phyloP scores from a whole-genome alignment of 2,329 filamentous ascomycete genomes.

The Pezicula neosporulosa region DNA sequence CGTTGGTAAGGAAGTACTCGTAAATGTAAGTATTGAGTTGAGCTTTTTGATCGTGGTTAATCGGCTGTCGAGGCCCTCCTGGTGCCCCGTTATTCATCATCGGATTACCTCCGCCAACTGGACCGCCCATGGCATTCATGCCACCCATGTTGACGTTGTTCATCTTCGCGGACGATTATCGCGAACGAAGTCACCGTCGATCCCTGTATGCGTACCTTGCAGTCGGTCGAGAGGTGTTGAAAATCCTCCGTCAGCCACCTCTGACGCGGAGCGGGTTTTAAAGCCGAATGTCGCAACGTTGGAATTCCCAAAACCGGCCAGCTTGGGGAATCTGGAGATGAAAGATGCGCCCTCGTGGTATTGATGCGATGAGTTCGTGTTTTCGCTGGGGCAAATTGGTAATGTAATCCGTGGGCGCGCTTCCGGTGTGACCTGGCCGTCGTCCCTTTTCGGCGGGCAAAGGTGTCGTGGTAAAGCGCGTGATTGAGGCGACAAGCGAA shows the following conservation, averaged over 20 bases:
- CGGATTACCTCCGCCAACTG: constrained; percentile 58
- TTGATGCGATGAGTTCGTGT: neutral
- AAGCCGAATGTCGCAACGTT: neutral
- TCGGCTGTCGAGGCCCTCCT: constrained; percentile 26
- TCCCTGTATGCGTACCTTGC: constrained; percentile 10
- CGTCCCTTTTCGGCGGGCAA: constrained; percentile 1
- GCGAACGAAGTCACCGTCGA: constrained; percentile 14
- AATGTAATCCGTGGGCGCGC: neutral
- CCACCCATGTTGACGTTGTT: constrained; percentile 50
- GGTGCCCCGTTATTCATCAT: constrained; percentile 61
- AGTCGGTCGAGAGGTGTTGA: constrained; percentile 15
- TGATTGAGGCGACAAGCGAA: constrained; percentile 1
- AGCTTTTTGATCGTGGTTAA: constrained; percentile 38
- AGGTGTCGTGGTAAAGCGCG: neutral
- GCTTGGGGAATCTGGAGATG: neutral
- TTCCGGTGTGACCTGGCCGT: neutral
- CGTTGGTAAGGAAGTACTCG: constrained; percentile 84
- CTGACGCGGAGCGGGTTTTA: constrained; percentile 1
- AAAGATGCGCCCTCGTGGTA: neutral
- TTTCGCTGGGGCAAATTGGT: constrained; percentile 1
- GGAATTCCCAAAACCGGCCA: neutral
- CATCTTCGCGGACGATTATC: constrained; percentile 24
- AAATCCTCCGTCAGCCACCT: constrained; percentile 5
- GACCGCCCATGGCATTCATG: constrained; percentile 66
- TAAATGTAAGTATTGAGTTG: constrained; percentile 85